phyloP scores from a whole-genome alignment of 768 basidiomycete genomes.

The Pulveroboletus sp. region DNA sequence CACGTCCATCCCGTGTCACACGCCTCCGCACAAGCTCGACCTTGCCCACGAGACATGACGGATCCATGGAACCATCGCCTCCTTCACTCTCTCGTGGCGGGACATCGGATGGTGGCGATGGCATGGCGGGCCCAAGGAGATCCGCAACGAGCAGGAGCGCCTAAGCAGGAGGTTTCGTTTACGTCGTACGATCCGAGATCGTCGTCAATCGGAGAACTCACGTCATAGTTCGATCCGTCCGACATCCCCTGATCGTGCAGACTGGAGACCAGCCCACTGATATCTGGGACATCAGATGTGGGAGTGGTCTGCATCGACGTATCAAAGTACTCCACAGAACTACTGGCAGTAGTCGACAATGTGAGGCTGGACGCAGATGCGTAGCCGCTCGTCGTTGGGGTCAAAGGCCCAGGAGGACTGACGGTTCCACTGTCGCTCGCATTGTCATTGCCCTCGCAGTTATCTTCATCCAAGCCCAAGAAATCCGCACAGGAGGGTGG shows the following conservation, averaged over 20 bases:
- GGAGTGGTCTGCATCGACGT: slow-evolving; percentile 29
- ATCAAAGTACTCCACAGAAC: slow-evolving; percentile 26
- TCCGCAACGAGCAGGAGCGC: slow-evolving; percentile 57
- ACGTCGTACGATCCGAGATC: slow-evolving; percentile 18
- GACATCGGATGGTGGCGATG: slow-evolving; percentile 4
- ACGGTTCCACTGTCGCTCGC: slow-evolving; percentile 30
- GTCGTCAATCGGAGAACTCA: slow-evolving; percentile 36
- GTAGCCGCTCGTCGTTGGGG: slow-evolving; percentile 27
- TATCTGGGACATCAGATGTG: slow-evolving; percentile 45
- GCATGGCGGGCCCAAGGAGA: slow-evolving; percentile 52
- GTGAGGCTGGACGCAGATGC: slow-evolving; percentile 27
- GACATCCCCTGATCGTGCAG: slow-evolving; percentile 42
- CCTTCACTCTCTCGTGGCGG: slow-evolving; percentile 6
- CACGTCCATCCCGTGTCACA: slow-evolving; percentile 56
- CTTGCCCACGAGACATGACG: slow-evolving; percentile 33
- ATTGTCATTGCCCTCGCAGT: slow-evolving; percentile 19
- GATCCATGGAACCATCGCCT: slow-evolving; percentile 1
- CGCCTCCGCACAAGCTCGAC: slow-evolving; percentile 59
- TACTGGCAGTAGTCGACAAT: slow-evolving; percentile 20
- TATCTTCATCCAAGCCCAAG: slow-evolving; percentile 20
- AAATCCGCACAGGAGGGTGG: slow-evolving; percentile 22
- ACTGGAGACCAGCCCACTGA: slow-evolving; percentile 57
- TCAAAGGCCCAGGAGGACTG: slow-evolving; percentile 30
- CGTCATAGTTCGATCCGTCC: slow-evolving; percentile 61
- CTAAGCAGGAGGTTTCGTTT: slow-evolving; percentile 33